Evolutionary conservation across 2,329 filamentous ascomycete species (phyloP).

Genomic region (Ceratocystiopsis sp.): DNA sequence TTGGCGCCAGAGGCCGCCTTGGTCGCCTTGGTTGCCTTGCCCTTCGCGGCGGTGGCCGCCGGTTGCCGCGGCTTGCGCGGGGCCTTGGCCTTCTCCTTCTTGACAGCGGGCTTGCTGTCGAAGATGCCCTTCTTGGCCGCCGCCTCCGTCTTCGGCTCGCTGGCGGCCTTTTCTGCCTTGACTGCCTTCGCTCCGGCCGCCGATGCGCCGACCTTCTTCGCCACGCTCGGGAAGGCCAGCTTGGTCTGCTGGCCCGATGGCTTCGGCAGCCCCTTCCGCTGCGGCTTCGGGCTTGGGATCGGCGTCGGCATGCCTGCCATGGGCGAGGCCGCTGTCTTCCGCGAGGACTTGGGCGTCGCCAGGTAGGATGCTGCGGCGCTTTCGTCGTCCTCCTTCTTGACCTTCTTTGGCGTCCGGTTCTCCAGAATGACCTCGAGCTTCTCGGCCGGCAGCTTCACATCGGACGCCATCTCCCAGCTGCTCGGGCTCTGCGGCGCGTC

Average conservation of each 20-base stretch:
- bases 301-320: conserved; percentile 33
- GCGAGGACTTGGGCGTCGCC: not conserved
- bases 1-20: too few relatives aligned
- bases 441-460: conserved; percentile 21
- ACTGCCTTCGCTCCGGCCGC: not conserved
- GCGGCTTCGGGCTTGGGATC: conserved; percentile 34
- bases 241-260: conserved; percentile 29
- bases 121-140: too few relatives aligned
- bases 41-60: not conserved
- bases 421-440: conserved; percentile 26
- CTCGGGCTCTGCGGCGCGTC: conserved; percentile 33
- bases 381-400: not conserved
- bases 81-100: too few relatives aligned
- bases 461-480: conserved; percentile 25
- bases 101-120: too few relatives aligned
- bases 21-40: too few relatives aligned
- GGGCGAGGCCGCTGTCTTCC: conserved; percentile 16
- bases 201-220: not conserved
- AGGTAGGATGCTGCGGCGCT: not conserved
- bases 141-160: too few relatives aligned
- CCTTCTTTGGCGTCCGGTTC: conserved; percentile 13
- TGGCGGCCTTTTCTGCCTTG: not conserved
- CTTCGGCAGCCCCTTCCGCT: conserved; percentile 19
- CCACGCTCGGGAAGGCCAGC: conserved; percentile 23
- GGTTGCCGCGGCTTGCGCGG: too few relatives aligned